These are phyloP conservation scores for Hordeum pubiflorum DNA, from an alignment of 202 grass and related monocot genomes.

Conservation along the genomic window DNA sequence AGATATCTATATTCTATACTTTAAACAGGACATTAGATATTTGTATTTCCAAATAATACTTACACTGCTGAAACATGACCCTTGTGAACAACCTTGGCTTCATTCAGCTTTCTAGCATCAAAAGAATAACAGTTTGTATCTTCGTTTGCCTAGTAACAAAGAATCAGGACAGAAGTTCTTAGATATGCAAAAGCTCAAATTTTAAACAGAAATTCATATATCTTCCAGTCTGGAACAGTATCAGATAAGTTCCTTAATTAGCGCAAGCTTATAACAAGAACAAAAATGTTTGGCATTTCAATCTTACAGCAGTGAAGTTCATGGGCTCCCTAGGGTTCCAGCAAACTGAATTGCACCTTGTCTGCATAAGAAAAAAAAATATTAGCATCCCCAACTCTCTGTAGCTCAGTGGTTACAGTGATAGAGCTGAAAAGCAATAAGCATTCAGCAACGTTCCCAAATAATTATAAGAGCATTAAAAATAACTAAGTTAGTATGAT, in stretches of 20 bases:
- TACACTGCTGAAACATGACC: slow-evolving; percentile 98
- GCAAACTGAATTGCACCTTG: slow-evolving; percentile 84
- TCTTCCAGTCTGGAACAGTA: not conserved
- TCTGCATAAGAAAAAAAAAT: slow-evolving; percentile 46
- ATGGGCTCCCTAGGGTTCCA: slow-evolving; percentile 98
- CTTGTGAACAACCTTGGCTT: slow-evolving; percentile 89
- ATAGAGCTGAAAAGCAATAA: slow-evolving; percentile 10
- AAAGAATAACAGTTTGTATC: slow-evolving; percentile 94
- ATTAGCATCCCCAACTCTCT: not conserved
- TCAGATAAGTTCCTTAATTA: not conserved
- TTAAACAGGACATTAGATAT: not conserved
- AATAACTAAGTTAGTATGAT: not conserved
- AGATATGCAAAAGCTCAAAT: not conserved
- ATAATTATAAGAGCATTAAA: not conserved
- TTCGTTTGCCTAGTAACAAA: slow-evolving; percentile 75
- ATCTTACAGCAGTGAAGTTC: slow-evolving; percentile 94
- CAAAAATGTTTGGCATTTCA: not conserved
- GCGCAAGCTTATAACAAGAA: not conserved
- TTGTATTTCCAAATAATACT: slow-evolving; percentile 22
- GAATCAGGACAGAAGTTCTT: slow-evolving; percentile 16
- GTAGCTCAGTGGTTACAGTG: not conserved
- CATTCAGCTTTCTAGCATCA: slow-evolving; percentile 78
- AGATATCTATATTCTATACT: not conserved
- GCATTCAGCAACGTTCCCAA: not conserved
- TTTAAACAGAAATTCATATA: not conserved